Conservation (phyloP, 768 basidiomycete species). For the Vishniacozyma victoriae region DNA sequence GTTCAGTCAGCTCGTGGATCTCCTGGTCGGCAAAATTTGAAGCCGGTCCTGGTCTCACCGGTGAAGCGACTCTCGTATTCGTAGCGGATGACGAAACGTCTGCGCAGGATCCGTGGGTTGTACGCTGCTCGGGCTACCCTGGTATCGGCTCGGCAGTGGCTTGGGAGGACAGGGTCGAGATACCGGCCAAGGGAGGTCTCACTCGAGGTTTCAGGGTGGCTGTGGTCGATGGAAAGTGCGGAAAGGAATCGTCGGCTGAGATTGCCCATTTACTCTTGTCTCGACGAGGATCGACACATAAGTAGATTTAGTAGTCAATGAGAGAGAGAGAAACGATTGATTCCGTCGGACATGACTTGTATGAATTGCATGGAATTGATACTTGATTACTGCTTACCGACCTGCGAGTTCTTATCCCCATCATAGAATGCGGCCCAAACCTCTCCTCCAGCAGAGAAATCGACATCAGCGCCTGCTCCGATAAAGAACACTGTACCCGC, state of each 20-base stretch:
- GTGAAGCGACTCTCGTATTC: constrained; percentile 6
- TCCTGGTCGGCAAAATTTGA: constrained; percentile 6
- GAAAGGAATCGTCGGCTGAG: too few relatives aligned
- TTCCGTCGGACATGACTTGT: too few relatives aligned
- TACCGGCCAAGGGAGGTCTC: neutral
- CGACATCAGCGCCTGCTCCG: constrained; percentile 19
- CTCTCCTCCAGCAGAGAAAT: constrained; percentile 12
- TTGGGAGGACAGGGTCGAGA: constrained; percentile 2
- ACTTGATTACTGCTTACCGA: too few relatives aligned
- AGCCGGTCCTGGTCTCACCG: constrained; percentile 1
- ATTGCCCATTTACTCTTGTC: too few relatives aligned
- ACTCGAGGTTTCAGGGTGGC: constrained; percentile 2
- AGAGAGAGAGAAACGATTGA: too few relatives aligned
- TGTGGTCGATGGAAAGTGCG: constrained; percentile 4
- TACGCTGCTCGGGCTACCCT: constrained; percentile 2
- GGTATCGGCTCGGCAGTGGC: constrained; percentile 10
- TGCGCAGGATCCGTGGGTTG: constrained; percentile 7
- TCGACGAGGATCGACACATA: too few relatives aligned
- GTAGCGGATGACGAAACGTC: neutral
- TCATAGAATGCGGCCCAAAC: constrained; percentile 42
- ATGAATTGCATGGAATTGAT: too few relatives aligned
- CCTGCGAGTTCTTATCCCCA: constrained; percentile 11
- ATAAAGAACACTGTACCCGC: constrained; percentile 33
- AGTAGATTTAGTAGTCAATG: too few relatives aligned
- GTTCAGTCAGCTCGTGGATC: constrained; percentile 1